Percentiles rank a stretch among this genome's conserved stretches.
These are phyloP conservation scores for Venturia aucupariae DNA, from an alignment of 2,329 filamentous ascomycete species.

Conservation along the genomic window DNA sequence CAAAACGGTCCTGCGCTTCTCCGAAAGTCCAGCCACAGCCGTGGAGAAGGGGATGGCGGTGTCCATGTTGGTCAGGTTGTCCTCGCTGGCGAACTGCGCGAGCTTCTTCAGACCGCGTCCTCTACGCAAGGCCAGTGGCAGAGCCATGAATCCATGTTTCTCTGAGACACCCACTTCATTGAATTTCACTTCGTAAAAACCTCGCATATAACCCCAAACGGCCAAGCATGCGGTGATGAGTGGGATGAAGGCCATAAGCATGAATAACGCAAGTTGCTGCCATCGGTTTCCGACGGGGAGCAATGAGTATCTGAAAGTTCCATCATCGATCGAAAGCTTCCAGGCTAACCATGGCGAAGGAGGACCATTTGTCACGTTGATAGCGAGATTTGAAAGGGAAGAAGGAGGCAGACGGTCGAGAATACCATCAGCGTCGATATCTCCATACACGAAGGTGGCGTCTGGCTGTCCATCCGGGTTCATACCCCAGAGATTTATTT, in stretches of 20 bases:
- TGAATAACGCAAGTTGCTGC: conserved; percentile 45
- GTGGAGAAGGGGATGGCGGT: neutral
- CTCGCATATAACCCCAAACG: conserved; percentile 49
- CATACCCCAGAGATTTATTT: conserved; percentile 59
- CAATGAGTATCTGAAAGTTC: conserved; percentile 41
- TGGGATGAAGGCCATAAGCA: conserved; percentile 47
- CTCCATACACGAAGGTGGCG: conserved; percentile 49
- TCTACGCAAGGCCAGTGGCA: conserved; percentile 11
- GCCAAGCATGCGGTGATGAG: conserved; percentile 40
- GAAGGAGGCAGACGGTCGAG: conserved; percentile 54
- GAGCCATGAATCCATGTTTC: conserved; percentile 12
- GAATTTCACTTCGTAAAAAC: conserved; percentile 56
- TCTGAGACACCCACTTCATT: conserved; percentile 48
- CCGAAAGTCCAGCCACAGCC: conserved; percentile 23
- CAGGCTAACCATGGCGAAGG: conserved; percentile 47
- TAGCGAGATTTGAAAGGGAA: conserved; percentile 43
- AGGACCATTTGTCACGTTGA: conserved; percentile 51
- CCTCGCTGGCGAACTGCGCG: neutral
- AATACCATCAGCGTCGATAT: conserved; percentile 51
- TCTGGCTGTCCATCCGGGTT: conserved; percentile 55
- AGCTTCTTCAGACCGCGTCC: conserved; percentile 17
- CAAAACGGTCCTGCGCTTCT: conserved; percentile 42
- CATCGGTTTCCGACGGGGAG: conserved; percentile 45
- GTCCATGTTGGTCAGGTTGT: conserved; percentile 8
- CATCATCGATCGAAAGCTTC: conserved; percentile 47